Evolutionary conservation across 2,329 filamentous ascomycete genomes (phyloP), one percentile per base, ranked within the genome.

Genomic region (Pyrenophora tritici-repentis): DNA sequence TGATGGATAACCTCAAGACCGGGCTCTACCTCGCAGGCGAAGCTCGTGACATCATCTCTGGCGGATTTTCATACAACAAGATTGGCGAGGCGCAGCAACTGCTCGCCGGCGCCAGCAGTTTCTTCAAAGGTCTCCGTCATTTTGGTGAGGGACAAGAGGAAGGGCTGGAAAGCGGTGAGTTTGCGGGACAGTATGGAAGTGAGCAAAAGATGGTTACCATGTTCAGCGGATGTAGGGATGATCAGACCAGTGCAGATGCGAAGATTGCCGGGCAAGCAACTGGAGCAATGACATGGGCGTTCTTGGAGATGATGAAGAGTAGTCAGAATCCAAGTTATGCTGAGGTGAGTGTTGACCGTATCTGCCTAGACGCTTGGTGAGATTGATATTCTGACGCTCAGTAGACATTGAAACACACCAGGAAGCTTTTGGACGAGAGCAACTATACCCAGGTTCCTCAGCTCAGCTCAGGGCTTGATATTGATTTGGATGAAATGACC

Each of bases 1-100:
- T 84, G 17, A 72, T 85, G 48, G 79, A 85, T 65, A 83, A 83
- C 39, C 59, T 85, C 26, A 77, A 80, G 54, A 70, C 78, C 33
- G 83, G 83, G 1, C 69, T 79, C 1, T 68, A 73, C 13, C 74
- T 86, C 16, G 70, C 82, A 2, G 65, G 70, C n/a, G 78, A 80
- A 40, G 83, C 82, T 2, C 70, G 72, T 8, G 62, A 76, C 33
- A 70, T 85, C 1, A 73, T 85, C 29, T 71, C 76, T 18, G 79
- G 81, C 3, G 80, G 80, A 13, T 81, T 82, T 59, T 50, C 74
- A 69, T 73, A 83, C 75, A 18, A 73, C 39, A 80, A 79, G 47
- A 47, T 83, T 2, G 74, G 74, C 9, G 81, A 83, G 53, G 82
- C 82, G 16, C 70, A 77, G 52, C 74, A 81, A 58, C 67, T 85